These are phyloP conservation scores for Aphanocladium album DNA, from an alignment of 2,329 filamentous ascomycete species.

Conservation along the genomic window DNA sequence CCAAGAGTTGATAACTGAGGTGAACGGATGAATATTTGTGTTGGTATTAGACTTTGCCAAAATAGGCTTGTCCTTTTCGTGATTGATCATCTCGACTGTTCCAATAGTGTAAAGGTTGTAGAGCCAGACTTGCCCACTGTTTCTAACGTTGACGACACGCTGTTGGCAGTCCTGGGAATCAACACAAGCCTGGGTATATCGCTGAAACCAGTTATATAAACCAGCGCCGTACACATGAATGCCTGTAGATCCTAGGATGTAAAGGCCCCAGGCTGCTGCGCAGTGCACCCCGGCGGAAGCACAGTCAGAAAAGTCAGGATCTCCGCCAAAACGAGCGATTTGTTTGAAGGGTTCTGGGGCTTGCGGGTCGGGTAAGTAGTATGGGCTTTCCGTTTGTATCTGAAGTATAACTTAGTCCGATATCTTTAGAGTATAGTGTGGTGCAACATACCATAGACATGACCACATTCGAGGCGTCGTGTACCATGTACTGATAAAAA, in stretches of 20 bases:
- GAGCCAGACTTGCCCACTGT: slow-evolving; percentile 14
- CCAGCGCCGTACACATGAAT: slow-evolving; percentile 20
- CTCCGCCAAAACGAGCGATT: not conserved
- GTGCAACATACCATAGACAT: slow-evolving; percentile 5
- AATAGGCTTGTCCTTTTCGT: not conserved
- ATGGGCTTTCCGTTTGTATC: slow-evolving; percentile 9
- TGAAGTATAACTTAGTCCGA: not conserved
- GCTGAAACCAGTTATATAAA: slow-evolving; percentile 21
- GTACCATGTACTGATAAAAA: slow-evolving; percentile 5
- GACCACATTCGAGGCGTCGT: not conserved
- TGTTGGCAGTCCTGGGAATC: slow-evolving; percentile 19
- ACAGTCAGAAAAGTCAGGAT: slow-evolving; percentile 13
- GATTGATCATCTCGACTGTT: slow-evolving; percentile 14
- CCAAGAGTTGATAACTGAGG: slow-evolving; percentile 14
- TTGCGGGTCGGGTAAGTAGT: not conserved
- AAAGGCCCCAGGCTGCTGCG: slow-evolving; percentile 17
- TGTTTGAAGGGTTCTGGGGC: not conserved
- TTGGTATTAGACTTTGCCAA: slow-evolving; percentile 14
- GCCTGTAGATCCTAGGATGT: slow-evolving; percentile 11
- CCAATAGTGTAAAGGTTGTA: slow-evolving; percentile 15
- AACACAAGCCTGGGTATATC: slow-evolving; percentile 20
- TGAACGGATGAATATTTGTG: slow-evolving; percentile 13
- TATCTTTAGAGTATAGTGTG: not conserved
- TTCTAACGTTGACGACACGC: not conserved
- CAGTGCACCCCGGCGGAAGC: slow-evolving; percentile 10